Base-by-base conservation (phyloP, 371 early-diverging fungal genomes). In the Phascolomyces articulosus region DNA sequence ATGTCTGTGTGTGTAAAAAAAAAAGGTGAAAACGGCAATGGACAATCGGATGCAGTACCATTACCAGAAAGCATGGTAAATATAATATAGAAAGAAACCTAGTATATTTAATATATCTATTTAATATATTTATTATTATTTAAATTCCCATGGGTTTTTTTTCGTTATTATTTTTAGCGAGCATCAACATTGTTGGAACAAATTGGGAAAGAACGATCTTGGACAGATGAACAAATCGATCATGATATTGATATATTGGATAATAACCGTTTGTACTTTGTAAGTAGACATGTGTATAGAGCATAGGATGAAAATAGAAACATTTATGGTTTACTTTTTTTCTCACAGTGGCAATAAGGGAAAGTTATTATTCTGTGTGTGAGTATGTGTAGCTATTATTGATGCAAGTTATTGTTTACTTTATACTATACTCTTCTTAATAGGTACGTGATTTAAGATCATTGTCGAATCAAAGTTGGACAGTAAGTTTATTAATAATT, bases 391-490 rank as follows among this genome's bases (percentile, higher is more conserved):
- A n/a, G n/a, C n/a, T n/a, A n/a, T n/a, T n/a, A n/a, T n/a, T n/a
- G n/a, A n/a, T n/a, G n/a, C n/a, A n/a, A n/a, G n/a, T n/a, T n/a
- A n/a, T n/a, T n/a, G n/a, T n/a, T n/a, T n/a, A n/a, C n/a, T n/a
- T n/a, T n/a, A n/a, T n/a, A n/a, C n/a, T n/a, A n/a, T n/a, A n/a
- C n/a, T n/a, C n/a, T n/a, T n/a, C n/a, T n/a, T n/a, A n/a, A 40
- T 69, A 83, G 83, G 71, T 83, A 28, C 80, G 77, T 23, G 89
- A 89, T 59, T 69, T 89, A 24, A 84, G 87, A 26, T 76, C 80
- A 27, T 70, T 89, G 41, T 89, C 89, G 7, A 70, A 76, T 18
- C 73, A 83, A 47, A 89, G 89, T 64, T 89, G 89, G 89, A 80
- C 80, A 71, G 86, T 87, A 80, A 75, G 60, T 13, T 13, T 34